Conservation (phyloP, 1,284 basidiomycete genomes). For the Papiliotrema nemorosa region DNA sequence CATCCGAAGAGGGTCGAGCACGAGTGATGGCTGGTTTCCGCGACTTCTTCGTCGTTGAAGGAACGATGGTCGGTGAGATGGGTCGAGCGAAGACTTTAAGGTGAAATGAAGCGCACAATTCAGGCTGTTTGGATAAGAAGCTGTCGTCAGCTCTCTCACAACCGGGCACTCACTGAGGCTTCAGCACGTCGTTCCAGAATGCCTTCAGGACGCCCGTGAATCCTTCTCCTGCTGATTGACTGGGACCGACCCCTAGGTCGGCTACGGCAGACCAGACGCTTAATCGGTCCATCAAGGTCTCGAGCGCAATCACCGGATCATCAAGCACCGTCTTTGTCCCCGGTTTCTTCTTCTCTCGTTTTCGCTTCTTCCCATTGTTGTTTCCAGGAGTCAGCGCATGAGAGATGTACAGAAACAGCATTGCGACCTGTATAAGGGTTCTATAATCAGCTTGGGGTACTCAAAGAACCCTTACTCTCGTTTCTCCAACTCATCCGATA, state of each 20-base stretch:
- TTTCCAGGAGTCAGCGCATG: neutral
- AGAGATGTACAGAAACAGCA: constrained; percentile 27
- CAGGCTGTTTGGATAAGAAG: constrained; percentile 24
- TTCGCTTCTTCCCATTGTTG: constrained; percentile 11
- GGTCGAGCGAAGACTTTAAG: constrained; percentile 37
- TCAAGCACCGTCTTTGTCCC: constrained; percentile 9
- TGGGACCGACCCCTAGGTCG: constrained; percentile 29
- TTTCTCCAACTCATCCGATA: constrained; percentile 35
- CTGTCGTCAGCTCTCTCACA: constrained; percentile 4
- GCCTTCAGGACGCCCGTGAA: constrained; percentile 10
- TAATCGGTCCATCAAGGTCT: constrained; percentile 37
- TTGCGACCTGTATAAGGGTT: constrained; percentile 34
- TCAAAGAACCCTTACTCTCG: constrained; percentile 33
- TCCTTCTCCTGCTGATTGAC: constrained; percentile 1
- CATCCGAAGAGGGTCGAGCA: constrained; percentile 17
- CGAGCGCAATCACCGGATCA: constrained; percentile 26
- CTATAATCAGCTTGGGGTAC: constrained; percentile 11
- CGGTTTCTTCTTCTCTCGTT: constrained; percentile 9
- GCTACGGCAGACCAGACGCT: constrained; percentile 43
- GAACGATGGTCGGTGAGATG: constrained; percentile 17
- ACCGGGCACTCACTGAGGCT: constrained; percentile 20
- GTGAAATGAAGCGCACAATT: constrained; percentile 31
- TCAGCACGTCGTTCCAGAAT: constrained; percentile 31
- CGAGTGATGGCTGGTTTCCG: constrained; percentile 37
- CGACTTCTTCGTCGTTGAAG: constrained; percentile 25